Evolutionary conservation across 768 basidiomycete species (phyloP).

Genomic region (Tulasnella sp.): DNA sequence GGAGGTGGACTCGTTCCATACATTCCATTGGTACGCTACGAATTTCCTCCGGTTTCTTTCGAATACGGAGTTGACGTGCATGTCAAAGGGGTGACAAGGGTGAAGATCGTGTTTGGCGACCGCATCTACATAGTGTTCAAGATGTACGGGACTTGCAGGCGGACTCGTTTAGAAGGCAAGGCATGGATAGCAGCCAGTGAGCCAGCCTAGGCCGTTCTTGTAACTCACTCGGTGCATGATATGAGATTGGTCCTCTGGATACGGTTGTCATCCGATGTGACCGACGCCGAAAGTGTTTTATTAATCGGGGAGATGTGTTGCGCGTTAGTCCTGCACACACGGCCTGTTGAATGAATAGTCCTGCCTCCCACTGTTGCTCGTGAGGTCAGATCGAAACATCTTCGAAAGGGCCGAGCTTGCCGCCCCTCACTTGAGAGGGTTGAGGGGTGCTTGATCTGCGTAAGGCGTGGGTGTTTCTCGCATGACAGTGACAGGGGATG

Average conservation of each 20-base stretch:
- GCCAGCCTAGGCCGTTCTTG: background rate
- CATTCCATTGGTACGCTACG: slow-evolving; percentile 34
- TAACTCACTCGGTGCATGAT: background rate
- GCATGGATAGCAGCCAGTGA: slow-evolving; percentile 22
- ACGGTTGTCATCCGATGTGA: background rate
- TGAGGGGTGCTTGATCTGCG: no score
- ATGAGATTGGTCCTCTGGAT: background rate
- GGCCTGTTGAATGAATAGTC: no score
- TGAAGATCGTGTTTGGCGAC: slow-evolving; percentile 39
- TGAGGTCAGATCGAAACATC: no score
- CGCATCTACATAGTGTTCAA: slow-evolving; percentile 37
- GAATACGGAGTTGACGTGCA: background rate
- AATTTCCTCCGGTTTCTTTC: background rate
- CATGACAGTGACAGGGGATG: no score
- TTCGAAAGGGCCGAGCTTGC: no score
- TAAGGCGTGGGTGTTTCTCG: no score
- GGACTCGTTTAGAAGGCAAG: slow-evolving; percentile 43
- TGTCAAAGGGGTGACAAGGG: slow-evolving; percentile 42
- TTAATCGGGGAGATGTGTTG: no score
- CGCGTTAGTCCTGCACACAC: no score
- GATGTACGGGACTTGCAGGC: slow-evolving; percentile 40
- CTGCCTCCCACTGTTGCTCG: no score
- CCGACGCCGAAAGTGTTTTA: no score
- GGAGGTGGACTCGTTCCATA: slow-evolving; percentile 52
- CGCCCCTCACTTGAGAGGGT: no score